Base-by-base conservation (phyloP, 176 grass and related monocot genomes). In the Puccinellia tenuiflora region DNA sequence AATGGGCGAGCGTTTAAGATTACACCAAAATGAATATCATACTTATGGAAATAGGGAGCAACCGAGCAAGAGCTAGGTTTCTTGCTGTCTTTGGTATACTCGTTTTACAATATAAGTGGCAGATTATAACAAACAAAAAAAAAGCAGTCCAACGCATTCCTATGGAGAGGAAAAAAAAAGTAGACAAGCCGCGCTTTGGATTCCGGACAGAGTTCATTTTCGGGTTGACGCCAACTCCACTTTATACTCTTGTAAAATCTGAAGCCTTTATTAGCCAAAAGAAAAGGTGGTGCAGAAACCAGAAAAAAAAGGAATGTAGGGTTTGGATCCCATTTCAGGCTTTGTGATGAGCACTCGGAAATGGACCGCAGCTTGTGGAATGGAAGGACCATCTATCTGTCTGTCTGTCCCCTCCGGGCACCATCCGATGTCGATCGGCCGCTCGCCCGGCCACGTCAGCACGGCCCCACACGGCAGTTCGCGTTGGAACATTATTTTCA, bases 321-420 rank as follows among this genome's bases (percentile, higher is more conserved):
- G 45, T 15, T 86, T 12, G 76, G 30, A 63, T 85, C 26, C 76
- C 52, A 20, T 63, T 30, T 63, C 77, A 62, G 52, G 75, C 9
- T 69, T 37, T 40, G 20, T n/a, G n/a, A n/a, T n/a, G n/a, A n/a
- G n/a, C 10, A 9, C 31, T 54, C 6, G 14, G 79, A 68, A 5
- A 38, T 26, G 46, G 62, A 53, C 63, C 11, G 63, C 13, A 67
- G 60, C 18, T 9, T 51, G 76, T 29, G 63, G 10, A 15, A 77
- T 6, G 37, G 7, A 54, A 11, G 7, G 21, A 29, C 59, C 12
- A 15, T 84, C 53, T 84, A 30, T 52, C 60, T 62, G 59, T 84
- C 53, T 84, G 43, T 52, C 60, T 62, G 59, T 62, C 26, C 45
- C 80, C 60, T 13, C 67, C 0, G 24, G 16, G 71, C 82, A 54